A percentile compares a stretch with the other conserved stretches of the same genome.
Evolutionary conservation across 805 yeast species (phyloP).

Genomic region (Dipodascus albidus): DNA sequence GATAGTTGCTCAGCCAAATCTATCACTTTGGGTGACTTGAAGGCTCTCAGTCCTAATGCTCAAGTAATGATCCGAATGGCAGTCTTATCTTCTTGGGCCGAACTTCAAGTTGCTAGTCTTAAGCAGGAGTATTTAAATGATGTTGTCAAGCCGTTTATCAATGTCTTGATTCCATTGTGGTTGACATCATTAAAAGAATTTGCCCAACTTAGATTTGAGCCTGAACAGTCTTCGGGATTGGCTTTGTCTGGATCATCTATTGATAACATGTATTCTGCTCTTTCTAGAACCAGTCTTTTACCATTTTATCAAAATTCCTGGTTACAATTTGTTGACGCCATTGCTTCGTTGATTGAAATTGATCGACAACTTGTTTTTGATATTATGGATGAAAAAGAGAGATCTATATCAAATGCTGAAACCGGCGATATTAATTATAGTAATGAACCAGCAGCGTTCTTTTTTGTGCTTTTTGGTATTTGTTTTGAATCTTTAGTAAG

Average conservation of each 20-base stretch:
- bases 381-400: conserved; percentile 44
- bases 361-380: conserved; percentile 35
- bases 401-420: conserved; percentile 22
- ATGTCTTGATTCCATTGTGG: conserved; percentile 67
- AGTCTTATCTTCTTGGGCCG: conserved; percentile 33
- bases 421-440: conserved; percentile 13
- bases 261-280: conserved; percentile 24
- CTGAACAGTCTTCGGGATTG: conserved; percentile 22
- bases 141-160: conserved; percentile 38
- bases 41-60: conserved; percentile 25
- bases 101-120: conserved; percentile 22
- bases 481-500: conserved; percentile 66
- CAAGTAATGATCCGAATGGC: conserved; percentile 27
- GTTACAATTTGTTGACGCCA: conserved; percentile 67
- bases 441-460: conserved; percentile 34
- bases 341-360: conserved; percentile 50
- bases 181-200: conserved; percentile 61
- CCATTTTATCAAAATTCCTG: conserved; percentile 48
- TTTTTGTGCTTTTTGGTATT: conserved; percentile 72
- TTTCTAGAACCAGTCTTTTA: conserved; percentile 31
- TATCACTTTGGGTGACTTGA: conserved; percentile 26
- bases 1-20: conserved; percentile 38
- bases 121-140: conserved; percentile 26
- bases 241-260: conserved; percentile 14
- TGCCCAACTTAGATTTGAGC: conserved; percentile 50